Conservation (phyloP, 139 green algal genomes). For the Desmodesmus armatus region DNA sequence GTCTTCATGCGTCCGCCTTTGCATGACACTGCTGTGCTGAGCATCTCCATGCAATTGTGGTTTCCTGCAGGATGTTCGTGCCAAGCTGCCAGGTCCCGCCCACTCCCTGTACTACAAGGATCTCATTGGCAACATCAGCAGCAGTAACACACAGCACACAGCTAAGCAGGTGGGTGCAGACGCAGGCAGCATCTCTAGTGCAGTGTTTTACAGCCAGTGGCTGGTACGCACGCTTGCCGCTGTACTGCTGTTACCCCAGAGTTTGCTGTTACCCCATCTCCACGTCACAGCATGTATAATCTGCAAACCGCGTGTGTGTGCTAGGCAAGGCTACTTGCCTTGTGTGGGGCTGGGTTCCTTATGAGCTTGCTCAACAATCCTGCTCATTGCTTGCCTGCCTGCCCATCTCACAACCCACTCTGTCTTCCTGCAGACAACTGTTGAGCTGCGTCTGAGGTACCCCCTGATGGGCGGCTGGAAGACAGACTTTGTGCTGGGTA, state of each 20-base stretch:
- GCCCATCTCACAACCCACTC: no score
- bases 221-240: no score
- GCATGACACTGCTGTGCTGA: background rate
- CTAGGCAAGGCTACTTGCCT: no score
- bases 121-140: slow-evolving; percentile 93
- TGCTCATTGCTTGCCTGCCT: no score
- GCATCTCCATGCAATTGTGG: background rate
- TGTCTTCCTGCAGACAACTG: slow-evolving; percentile 54
- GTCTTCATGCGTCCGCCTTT: no score
- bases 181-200: background rate
- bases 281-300: no score
- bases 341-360: no score
- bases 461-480: slow-evolving; percentile 92
- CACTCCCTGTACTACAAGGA: slow-evolving; percentile 87
- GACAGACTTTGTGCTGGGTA: slow-evolving; percentile 73
- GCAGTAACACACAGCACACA: slow-evolving; percentile 46
- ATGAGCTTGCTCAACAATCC: no score
- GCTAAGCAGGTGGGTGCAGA: slow-evolving; percentile 9
- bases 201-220: background rate
- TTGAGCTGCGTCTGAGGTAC: slow-evolving; percentile 81
- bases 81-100: slow-evolving; percentile 68
- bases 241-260: no score
- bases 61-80: slow-evolving; percentile 61
- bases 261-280: no score
- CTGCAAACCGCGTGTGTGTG: no score